Base-by-base conservation (phyloP, 805 yeast species). In the Candida orba region DNA sequence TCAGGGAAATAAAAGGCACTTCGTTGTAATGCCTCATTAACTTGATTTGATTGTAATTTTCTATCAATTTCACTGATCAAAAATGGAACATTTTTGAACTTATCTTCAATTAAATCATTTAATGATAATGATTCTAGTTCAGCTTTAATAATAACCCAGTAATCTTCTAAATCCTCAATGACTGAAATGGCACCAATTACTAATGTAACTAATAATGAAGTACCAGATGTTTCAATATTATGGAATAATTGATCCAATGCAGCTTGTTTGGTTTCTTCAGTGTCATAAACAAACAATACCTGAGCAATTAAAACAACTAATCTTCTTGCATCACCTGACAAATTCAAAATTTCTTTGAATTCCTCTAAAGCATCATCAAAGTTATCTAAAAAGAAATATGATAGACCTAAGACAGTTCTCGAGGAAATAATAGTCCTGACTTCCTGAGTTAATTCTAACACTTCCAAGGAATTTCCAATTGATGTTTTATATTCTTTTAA, bases 181-280 rank as follows among this genome's bases (percentile, higher is more conserved):
- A 93, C 70, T 0, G 86, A 71, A 20, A 91, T 78, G 0, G 95
- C 89, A 5, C 95, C 96, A 35, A 91, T 67, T 1, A 88, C 76
- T 46, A 90, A 62, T 0, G 86, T 81, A 2, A 85, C 78, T 22
- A 78, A 56, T 37, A 87, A 63, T 3, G 89, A 78, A 1, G 84
- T 69, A 0, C 95, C 96, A 44, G 74, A 62, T 4, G 65, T 68
- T 47, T 75, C 81, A 34, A 89, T 76, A 52, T 72, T 78, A 22
- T 73, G 71, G 52, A 84, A 82, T 36, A 91, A 63, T 60, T 88
- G 95, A 53, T 89, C 96, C 38, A 85, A 57, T 0, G 97, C 96
- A 1, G 89, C 90, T 49, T 79, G 83, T 46, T 78, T 81, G 1
- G 93, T 79, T 6, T 84, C 93, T n/a, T 75, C 78, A 0, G 79